A percentile compares a stretch with the other conserved stretches of the same genome.
phyloP scores from a whole-genome alignment of 495 filamentous ascomycete species.

The Penicillium odoratum region DNA sequence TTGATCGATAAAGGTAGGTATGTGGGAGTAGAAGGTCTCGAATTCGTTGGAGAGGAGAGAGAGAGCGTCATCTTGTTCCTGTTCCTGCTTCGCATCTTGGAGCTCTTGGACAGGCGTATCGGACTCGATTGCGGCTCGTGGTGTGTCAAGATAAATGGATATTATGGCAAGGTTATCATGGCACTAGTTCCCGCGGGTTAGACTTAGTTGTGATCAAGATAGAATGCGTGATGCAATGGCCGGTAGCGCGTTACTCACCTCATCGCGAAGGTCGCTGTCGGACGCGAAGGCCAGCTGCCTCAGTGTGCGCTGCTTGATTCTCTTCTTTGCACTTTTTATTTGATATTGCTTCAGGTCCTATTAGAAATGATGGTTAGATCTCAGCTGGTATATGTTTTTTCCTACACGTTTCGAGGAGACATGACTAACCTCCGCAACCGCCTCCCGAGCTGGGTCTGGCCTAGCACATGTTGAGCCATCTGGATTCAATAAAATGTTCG shows the following conservation, averaged over 20 bases:
- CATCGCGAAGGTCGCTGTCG: slow-evolving; percentile 34
- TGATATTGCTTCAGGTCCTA: slow-evolving; percentile 45
- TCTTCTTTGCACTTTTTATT: slow-evolving; percentile 34
- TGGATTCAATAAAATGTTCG: slow-evolving; percentile 56
- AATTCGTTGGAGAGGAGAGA: slow-evolving; percentile 41
- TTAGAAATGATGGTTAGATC: slow-evolving; percentile 1
- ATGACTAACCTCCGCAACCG: slow-evolving; percentile 50
- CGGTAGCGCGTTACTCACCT: slow-evolving; percentile 22
- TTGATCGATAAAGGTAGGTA: slow-evolving; percentile 27
- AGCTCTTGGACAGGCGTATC: slow-evolving; percentile 16
- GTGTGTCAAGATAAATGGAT: slow-evolving; percentile 41
- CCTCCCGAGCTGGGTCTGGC: slow-evolving; percentile 53
- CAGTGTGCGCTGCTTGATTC: slow-evolving; percentile 38
- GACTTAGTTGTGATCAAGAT: not conserved
- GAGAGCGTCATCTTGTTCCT: slow-evolving; percentile 21
- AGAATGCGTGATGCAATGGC: not conserved
- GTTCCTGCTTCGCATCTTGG: slow-evolving; percentile 1
- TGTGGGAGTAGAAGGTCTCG: slow-evolving; percentile 36
- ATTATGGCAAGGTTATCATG: slow-evolving; percentile 40
- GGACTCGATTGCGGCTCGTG: slow-evolving; percentile 25
- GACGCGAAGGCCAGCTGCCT: slow-evolving; percentile 36
- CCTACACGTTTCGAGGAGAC: not conserved
- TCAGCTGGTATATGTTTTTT: not conserved
- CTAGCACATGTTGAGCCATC: slow-evolving; percentile 63
- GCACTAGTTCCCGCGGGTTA: slow-evolving; percentile 21